Base-by-base conservation (phyloP, 2,329 filamentous ascomycete species). In the Boeremia lycopersici region DNA sequence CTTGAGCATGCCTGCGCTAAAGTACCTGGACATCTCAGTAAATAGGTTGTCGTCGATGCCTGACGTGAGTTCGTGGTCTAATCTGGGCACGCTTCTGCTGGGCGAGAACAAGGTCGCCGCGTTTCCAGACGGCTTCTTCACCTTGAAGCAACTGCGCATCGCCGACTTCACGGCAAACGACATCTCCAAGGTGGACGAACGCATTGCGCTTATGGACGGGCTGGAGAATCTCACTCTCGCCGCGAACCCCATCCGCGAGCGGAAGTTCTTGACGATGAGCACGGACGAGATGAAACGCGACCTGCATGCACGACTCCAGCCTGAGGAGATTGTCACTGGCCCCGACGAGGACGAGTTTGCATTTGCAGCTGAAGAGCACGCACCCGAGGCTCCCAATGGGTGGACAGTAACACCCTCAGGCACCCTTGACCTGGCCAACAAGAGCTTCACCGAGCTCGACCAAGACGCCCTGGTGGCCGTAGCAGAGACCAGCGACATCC, bases 211-310 rank as follows among this genome's bases (percentile, higher is more conserved):
- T 25, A 96, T 98, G 91, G 86, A 91, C 6, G 86, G 77, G 39
- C 78, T 99, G 9, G 82, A 86, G 17, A 87, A 87, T 70, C 83
- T 98, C 36, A 86, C 88, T 4, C 80, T 99, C 29, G 87, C 87
- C 38, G 92, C 91, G n/a, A 99, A 99, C 67, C 95, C 95, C 0
- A 78, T 99, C 12, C 84, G 90, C 12, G 92, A 97, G 71, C 92
- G 89, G 71, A 96, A 92, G 71, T 91, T 95, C 63, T 80, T 93
- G 12, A 89, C 85, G 0, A 90, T 96, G 77, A 83, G 84, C 19
- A 92, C 90, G 0, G 89, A 91, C 12, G 89, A 95, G 48, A 79
- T 98, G 58, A 96, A 96, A 74, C 83, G 84, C 36, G 85, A 87
- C 38, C 77, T 97, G 38, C 82, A 84, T 17, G 82, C 82, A 31